Evolutionary conservation across 225 moss, liverwort and hornwort species (phyloP).

Genomic region (Rhytidiadelphus loreus): DNA sequence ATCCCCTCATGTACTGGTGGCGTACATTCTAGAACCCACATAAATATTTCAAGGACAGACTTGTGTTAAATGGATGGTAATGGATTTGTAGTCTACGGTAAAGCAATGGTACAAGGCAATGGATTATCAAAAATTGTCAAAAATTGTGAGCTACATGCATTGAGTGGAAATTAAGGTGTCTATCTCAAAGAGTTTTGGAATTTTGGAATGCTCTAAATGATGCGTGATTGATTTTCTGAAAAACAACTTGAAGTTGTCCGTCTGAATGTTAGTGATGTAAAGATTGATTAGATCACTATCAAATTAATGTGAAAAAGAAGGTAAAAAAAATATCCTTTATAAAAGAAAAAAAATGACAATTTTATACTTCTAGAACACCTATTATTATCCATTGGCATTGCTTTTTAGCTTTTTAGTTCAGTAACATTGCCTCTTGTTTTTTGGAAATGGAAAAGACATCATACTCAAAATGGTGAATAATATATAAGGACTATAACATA

Average conservation of each 20-base stretch:
- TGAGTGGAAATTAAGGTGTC: not conserved
- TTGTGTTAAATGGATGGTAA: not conserved
- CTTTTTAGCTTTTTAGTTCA: not conserved
- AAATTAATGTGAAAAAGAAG: not conserved
- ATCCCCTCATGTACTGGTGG: fast-evolving
- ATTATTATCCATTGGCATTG: not conserved
- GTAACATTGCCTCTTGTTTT: not conserved
- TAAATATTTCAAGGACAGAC: not conserved
- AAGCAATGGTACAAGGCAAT: not conserved
- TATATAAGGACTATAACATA: not conserved
- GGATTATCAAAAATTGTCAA: no score
- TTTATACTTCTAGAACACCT: not conserved
- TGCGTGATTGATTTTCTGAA: not conserved
- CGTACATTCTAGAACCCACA: not conserved
- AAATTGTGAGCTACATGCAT: not conserved
- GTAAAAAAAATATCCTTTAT: not conserved
- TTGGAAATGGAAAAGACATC: fast-evolving
- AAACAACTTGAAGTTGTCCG: not conserved
- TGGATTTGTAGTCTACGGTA: no score
- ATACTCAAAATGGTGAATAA: not conserved
- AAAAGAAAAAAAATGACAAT: not conserved
- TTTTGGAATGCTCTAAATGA: not conserved
- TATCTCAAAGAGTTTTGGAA: not conserved
- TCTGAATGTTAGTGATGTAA: not conserved
- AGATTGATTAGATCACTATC: not conserved